These are phyloP conservation scores for Saccharum hybrid DNA, from an alignment of 202 grass and related monocot species.

Conservation along the genomic window DNA sequence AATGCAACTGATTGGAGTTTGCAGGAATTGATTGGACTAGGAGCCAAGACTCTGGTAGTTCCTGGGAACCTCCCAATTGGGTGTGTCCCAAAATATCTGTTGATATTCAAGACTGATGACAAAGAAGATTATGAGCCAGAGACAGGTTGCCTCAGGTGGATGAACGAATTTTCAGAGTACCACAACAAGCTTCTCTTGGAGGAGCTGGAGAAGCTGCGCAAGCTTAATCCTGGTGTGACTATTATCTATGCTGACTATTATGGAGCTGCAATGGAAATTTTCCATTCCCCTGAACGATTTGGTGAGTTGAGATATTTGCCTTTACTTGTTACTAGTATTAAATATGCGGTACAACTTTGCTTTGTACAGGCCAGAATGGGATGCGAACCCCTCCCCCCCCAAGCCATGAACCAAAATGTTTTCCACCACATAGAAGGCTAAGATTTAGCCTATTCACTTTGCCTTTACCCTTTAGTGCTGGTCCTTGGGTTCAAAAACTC, in stretches of 20 bases:
- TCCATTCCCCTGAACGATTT: conserved; percentile 57
- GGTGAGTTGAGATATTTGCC: conserved; percentile 46
- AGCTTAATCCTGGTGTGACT: conserved; percentile 43
- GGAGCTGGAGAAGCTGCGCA: conserved; percentile 58
- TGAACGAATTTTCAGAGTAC: conserved; percentile 73
- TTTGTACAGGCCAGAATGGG: too few relatives aligned
- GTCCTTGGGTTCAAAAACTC: too few relatives aligned
- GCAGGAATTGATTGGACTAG: conserved; percentile 69
- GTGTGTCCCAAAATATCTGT: conserved; percentile 64
- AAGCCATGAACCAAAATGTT: too few relatives aligned
- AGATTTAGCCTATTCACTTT: too few relatives aligned
- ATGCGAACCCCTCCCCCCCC: too few relatives aligned
- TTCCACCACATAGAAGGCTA: too few relatives aligned
- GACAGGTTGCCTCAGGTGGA: conserved; percentile 66
- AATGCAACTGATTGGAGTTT: conserved; percentile 29
- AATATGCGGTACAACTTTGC: too few relatives aligned
- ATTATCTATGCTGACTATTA: conserved; percentile 85
- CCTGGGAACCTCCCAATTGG: conserved; percentile 78
- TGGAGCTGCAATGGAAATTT: conserved; percentile 67
- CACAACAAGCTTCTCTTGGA: conserved; percentile 66
- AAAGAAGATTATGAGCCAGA: conserved; percentile 67
- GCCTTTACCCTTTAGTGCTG: too few relatives aligned
- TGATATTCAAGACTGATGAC: conserved; percentile 55
- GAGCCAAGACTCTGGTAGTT: conserved; percentile 69
- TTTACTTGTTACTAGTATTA: conserved; percentile 1